Conservation (phyloP, 2,329 filamentous ascomycete genomes). For the Elsinoe perseae region DNA sequence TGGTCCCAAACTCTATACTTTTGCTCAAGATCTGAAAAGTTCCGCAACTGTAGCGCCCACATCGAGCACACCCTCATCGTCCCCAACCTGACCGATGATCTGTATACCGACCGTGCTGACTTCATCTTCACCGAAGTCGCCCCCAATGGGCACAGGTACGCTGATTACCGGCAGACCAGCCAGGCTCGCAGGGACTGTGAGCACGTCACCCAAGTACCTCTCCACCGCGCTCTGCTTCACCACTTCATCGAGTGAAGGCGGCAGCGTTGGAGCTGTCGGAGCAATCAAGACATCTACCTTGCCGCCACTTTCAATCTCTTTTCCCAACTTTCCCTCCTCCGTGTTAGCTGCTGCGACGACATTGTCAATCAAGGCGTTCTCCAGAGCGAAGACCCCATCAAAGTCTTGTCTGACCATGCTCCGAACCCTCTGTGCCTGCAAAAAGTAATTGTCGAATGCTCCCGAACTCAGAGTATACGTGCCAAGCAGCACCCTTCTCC, state of each 20-base stretch:
- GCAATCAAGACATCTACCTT: constrained; percentile 81
- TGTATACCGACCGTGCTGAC: constrained; percentile 56
- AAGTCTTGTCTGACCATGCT: constrained; percentile 81
- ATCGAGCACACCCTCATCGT: constrained; percentile 57
- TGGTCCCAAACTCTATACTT: neutral
- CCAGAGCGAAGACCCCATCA: constrained; percentile 62
- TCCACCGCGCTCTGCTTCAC: constrained; percentile 53
- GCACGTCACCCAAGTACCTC: constrained; percentile 85
- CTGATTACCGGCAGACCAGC: constrained; percentile 85
- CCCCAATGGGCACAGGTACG: constrained; percentile 53
- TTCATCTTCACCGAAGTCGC: constrained; percentile 14
- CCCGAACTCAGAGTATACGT: constrained; percentile 83
- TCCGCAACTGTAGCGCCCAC: constrained; percentile 46
- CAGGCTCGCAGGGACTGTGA: constrained; percentile 89
- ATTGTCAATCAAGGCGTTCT: constrained; percentile 56
- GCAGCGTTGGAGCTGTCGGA: constrained; percentile 73
- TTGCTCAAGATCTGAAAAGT: constrained; percentile 16
- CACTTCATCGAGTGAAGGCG: constrained; percentile 58
- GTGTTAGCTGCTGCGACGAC: neutral
- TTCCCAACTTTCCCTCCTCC: constrained; percentile 32
- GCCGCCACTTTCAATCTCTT: no score
- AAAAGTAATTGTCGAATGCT: constrained; percentile 93
- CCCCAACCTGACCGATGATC: constrained; percentile 72
- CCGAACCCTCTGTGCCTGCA: constrained; percentile 83
- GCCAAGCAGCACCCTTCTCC: constrained; percentile 77